Base-by-base conservation (phyloP, 345 rosid genomes). In the Cardamine resedifolia region DNA sequence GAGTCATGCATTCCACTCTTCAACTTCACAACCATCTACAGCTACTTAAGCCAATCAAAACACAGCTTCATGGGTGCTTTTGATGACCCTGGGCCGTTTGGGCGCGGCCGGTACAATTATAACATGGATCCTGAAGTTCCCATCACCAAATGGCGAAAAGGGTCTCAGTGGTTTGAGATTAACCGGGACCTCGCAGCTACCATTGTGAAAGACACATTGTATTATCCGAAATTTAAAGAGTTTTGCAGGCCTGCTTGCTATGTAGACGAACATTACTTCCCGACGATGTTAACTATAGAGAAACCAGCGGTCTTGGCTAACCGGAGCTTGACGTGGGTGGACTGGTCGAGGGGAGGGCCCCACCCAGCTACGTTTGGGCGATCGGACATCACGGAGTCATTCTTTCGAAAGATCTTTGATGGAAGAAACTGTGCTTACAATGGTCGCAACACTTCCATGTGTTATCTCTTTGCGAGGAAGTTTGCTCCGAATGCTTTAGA, bases 281-380 rank as follows among this genome's bases (percentile, higher is more conserved):
- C 98, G 0, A 92, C 99, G 8, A 90, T 92, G 99, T 78, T 95
- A 57, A 84, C 88, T n/a, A 84, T 95, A n/a, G 73, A 81, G 80
- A 84, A 87, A 26, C 66, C 92, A 20, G n/a, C 55, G 9, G 82
- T 58, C 21, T 27, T 95, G 43, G 99, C 98, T 7, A 95, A 95
- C 64, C 78, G 98, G 76, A 91, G 94, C 84, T 9, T 88, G 58
- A 92, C 99, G 0, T 92, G 94, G 96, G 97, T 87, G 26, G 99
- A 96, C 77, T 96, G 98, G 99, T 96, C 99, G 0, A 81, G 99
- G 53, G 99, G 99, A 0, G 98, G 98, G 0, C 72, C 97, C 58
- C 99, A 92, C 79, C 99, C 98, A 0, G 98, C 96, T 31, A 92
- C 98, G 3, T 96, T 96, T 28, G 97, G 96, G 69, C 38, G 84